Evolutionary conservation across 352 stramenopile genomes (phyloP), one percentile per base, ranked within the genome.

Genomic region (Phytophthora chlamydospora): DNA sequence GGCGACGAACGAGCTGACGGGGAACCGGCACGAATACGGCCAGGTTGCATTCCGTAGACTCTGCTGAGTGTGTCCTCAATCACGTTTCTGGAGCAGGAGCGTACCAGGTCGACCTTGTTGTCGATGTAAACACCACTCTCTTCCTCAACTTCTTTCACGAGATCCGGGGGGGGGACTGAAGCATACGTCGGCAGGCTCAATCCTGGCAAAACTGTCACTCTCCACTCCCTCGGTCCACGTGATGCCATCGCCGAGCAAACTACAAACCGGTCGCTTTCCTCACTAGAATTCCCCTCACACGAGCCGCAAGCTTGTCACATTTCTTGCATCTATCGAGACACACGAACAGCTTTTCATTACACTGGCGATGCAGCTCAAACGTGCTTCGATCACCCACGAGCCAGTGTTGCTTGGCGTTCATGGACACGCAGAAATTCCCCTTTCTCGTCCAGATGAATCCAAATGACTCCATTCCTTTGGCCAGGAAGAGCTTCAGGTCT

Each of bases 391-490:
- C 16, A 13, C 41, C n/a, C 21, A 58, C 6, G 2, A n/a, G 4
- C 40, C 50, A 48, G 33, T 34, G 17, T 34, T 48, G 8, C n/a
- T 50, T 58, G 39, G 11, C 27, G 21, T 19, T 21, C 32, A 52
- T 38, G 9, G 8, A 29, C 55, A 55, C 9, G 21, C 21, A 24
- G 2, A 21, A 38, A 11, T 46, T 42, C 19, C n/a, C 16, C 3
- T 6, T 33, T n/a, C 42, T 1, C 14, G 1, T 9, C 27, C 32
- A 69, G 49, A 57, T 64, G 56, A 41, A 72, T 50, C 63, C 63
- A 72, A 32, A 64, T 46, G 32, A 67, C 46, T 51, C 63, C 63
- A 72, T 46, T 72, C 32, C 21, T 55, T 4, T 6, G 21, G 21
- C 21, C 21, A 24, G 21, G 3, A 24, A 24, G 21, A 24, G 21